Evolutionary conservation across 2,329 filamentous ascomycete species (phyloP).

Genomic region (Aspergillus sp.): DNA sequence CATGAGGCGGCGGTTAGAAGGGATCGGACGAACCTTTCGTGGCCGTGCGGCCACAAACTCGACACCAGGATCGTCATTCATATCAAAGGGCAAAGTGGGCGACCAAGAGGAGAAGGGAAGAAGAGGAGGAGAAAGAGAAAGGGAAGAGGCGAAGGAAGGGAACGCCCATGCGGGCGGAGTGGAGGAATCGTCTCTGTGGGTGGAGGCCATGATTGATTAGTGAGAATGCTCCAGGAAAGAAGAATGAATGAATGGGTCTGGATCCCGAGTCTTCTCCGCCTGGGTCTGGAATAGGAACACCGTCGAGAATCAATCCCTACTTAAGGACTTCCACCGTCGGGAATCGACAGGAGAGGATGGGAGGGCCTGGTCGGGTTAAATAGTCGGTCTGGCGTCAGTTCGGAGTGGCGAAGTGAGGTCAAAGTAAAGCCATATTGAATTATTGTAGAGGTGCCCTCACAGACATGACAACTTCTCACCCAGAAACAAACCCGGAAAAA

Average conservation of each 20-base stretch:
- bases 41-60: conserved; percentile 36
- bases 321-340: too few species aligned
- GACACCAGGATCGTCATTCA: conserved; percentile 36
- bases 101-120: background rate
- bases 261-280: background rate
- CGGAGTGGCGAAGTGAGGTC: background rate
- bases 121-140: background rate
- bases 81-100: conserved; percentile 11
- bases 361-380: background rate
- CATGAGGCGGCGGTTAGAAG: conserved; percentile 5
- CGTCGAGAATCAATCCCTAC: too few species aligned
- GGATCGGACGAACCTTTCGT: conserved; percentile 33
- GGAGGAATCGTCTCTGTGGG: conserved; percentile 1
- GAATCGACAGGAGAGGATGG: too few species aligned
- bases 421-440: too few species aligned
- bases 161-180: conserved; percentile 3
- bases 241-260: conserved; percentile 16
- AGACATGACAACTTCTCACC: too few species aligned
- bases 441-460: too few species aligned
- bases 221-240: conserved; percentile 8
- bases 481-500: too few species aligned
- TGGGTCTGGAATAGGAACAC: background rate
- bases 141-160: conserved; percentile 4
- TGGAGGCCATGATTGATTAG: conserved; percentile 8
- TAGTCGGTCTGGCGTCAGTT: background rate